A percentile compares a stretch with the other conserved stretches of the same genome.
These are phyloP conservation scores for Porcisia deanei DNA, from an alignment of 208 protist species.

Conservation along the genomic window DNA sequence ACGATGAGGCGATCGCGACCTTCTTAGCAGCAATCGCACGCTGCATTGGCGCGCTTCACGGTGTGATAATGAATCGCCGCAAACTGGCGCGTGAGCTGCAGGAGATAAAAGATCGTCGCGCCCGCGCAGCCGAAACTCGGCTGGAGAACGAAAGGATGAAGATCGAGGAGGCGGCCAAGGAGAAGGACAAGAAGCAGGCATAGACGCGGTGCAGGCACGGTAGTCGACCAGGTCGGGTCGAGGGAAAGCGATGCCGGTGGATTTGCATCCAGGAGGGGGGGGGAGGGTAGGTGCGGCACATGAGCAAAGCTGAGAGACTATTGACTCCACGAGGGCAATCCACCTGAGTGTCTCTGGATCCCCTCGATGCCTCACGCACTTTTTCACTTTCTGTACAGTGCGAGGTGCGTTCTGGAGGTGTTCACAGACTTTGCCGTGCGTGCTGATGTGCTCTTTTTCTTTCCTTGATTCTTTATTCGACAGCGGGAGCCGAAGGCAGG, in stretches of 20 bases:
- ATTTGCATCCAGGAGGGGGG: not conserved
- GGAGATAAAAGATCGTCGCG: constrained; percentile 61
- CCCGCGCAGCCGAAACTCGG: constrained; percentile 59
- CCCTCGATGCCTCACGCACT: not conserved
- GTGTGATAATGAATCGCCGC: constrained; percentile 86
- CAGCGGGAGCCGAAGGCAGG: not conserved
- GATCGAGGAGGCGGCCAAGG: constrained; percentile 45
- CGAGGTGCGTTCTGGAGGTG: not conserved
- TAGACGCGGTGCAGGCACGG: not conserved
- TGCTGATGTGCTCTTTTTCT: not conserved
- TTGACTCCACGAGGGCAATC: no score
- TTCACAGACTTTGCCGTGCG: not conserved
- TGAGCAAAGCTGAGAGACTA: not conserved
- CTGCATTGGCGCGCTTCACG: constrained; percentile 81
- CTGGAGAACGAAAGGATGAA: constrained; percentile 65
- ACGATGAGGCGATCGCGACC: constrained; percentile 85
- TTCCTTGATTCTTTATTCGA: not conserved
- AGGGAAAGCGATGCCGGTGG: not conserved
- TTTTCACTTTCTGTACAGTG: not conserved
- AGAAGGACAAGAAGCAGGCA: constrained; percentile 25
- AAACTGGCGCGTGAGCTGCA: constrained; percentile 73
- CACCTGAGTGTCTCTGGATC: no score
- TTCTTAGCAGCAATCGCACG: constrained; percentile 83
- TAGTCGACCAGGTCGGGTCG: not conserved
- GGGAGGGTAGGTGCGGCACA: not conserved